These are phyloP conservation scores for Colletotrichum caudatum DNA, from an alignment of 2,329 filamentous ascomycete genomes.

Conservation along the genomic window DNA sequence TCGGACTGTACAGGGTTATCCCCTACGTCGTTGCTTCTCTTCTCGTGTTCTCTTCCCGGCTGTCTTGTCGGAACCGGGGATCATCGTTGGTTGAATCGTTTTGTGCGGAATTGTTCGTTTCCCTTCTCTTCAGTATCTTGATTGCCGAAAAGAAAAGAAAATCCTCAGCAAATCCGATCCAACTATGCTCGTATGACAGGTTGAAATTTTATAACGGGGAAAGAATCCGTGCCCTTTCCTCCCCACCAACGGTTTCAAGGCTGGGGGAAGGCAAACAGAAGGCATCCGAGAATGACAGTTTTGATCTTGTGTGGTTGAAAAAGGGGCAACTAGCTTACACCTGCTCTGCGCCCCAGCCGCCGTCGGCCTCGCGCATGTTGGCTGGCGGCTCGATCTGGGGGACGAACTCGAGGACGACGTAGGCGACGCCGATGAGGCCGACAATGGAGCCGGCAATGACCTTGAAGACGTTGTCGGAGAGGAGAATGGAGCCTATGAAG, in stretches of 20 bases:
- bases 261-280: slow-evolving; percentile 5
- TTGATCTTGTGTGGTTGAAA: slow-evolving; percentile 37
- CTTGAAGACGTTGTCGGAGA: slow-evolving; percentile 74
- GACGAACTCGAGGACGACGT: slow-evolving; percentile 80
- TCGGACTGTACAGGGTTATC: slow-evolving; percentile 8
- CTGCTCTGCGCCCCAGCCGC: slow-evolving; percentile 82
- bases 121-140: slow-evolving; percentile 41
- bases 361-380: slow-evolving; percentile 84
- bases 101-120: slow-evolving; percentile 10
- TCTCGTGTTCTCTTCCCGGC: slow-evolving; percentile 13
- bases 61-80: slow-evolving; percentile 2
- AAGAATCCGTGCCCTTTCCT: slow-evolving; percentile 28
- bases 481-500: slow-evolving; percentile 89
- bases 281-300: slow-evolving; percentile 33
- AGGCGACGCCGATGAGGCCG: slow-evolving; percentile 81
- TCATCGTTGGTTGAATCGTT: slow-evolving; percentile 7
- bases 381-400: slow-evolving; percentile 83
- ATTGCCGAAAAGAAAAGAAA: slow-evolving; percentile 34
- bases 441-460: slow-evolving; percentile 83
- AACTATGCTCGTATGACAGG: slow-evolving; percentile 24
- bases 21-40: slow-evolving; percentile 12
- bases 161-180: slow-evolving; percentile 41
- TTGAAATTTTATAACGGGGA: slow-evolving; percentile 17
- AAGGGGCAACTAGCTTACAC: slow-evolving; percentile 61
- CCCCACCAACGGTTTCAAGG: slow-evolving; percentile 20